Evolutionary conservation across 2,329 filamentous ascomycete species (phyloP).

Genomic region (Volutella citrinella): DNA sequence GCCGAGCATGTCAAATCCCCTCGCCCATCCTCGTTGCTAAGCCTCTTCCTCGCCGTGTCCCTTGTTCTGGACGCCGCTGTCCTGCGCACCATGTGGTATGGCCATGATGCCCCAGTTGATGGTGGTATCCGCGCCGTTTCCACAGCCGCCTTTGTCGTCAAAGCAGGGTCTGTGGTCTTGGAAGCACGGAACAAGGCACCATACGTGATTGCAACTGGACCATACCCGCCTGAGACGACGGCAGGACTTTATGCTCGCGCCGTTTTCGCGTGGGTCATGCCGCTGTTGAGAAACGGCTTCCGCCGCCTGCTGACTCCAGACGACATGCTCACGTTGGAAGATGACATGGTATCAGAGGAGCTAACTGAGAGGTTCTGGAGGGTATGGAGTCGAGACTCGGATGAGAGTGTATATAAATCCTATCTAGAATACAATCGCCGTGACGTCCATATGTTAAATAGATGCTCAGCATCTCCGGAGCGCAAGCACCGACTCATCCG

Average conservation of each 20-base stretch:
- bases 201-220: conserved; percentile 28
- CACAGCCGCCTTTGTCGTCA: conserved; percentile 33
- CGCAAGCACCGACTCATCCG: conserved; percentile 24
- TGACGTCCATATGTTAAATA: conserved; percentile 20
- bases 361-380: conserved; percentile 29
- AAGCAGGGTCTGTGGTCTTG: conserved; percentile 32
- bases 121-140: conserved; percentile 30
- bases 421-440: no score
- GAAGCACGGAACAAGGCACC: conserved; percentile 38
- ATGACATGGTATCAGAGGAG: conserved; percentile 28
- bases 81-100: conserved; percentile 34
- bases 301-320: conserved; percentile 30
- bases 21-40: conserved; percentile 31
- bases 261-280: conserved; percentile 38
- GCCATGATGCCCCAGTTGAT: conserved; percentile 14
- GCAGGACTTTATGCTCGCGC: conserved; percentile 37
- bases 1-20: conserved; percentile 30
- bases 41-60: conserved; percentile 32
- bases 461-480: conserved; percentile 11
- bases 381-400: conserved; percentile 28
- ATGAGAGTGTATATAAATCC: conserved; percentile 11
- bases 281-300: conserved; percentile 35
- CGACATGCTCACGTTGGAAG: conserved; percentile 34
- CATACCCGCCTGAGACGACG: conserved; percentile 33
- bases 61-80: conserved; percentile 32